Evolutionary conservation across 2,329 filamentous ascomycete genomes (phyloP).

Genomic region (Colletotrichum tofieldiae): DNA sequence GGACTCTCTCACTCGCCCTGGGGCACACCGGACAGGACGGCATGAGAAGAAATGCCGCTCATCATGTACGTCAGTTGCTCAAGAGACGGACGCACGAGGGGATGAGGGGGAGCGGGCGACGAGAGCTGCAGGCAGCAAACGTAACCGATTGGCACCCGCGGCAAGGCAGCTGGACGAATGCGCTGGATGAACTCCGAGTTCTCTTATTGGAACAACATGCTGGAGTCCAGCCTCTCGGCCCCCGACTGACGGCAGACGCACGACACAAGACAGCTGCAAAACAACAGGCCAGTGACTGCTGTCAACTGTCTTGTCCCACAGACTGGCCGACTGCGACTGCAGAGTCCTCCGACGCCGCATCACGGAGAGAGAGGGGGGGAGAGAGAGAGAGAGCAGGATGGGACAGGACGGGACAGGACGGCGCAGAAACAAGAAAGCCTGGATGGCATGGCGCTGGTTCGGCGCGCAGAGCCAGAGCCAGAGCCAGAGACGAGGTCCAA

Average conservation of each 20-base stretch:
- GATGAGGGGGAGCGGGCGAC: slow-evolving; percentile 16
- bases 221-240: background rate
- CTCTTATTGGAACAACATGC: slow-evolving; percentile 1
- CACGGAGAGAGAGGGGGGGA: background rate
- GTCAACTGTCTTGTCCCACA: background rate
- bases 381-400: background rate
- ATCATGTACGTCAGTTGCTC: background rate
- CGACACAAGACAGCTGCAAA: slow-evolving; percentile 9
- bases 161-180: background rate
- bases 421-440: slow-evolving; percentile 13
- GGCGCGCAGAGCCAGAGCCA: slow-evolving; percentile 3
- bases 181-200: background rate
- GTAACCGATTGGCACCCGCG: background rate
- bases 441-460: slow-evolving; percentile 20
- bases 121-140: background rate
- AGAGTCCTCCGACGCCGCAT: slow-evolving; percentile 16
- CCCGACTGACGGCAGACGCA: background rate
- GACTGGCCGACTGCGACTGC: background rate
- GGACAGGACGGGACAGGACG: background rate
- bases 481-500: slow-evolving; percentile 9
- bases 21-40: background rate
- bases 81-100: background rate
- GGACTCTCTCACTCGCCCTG: background rate
- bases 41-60: background rate
- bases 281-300: slow-evolving; percentile 15